Base-by-base conservation (phyloP, 192 early-diverging fungal species). In the Coemansia sp. region DNA sequence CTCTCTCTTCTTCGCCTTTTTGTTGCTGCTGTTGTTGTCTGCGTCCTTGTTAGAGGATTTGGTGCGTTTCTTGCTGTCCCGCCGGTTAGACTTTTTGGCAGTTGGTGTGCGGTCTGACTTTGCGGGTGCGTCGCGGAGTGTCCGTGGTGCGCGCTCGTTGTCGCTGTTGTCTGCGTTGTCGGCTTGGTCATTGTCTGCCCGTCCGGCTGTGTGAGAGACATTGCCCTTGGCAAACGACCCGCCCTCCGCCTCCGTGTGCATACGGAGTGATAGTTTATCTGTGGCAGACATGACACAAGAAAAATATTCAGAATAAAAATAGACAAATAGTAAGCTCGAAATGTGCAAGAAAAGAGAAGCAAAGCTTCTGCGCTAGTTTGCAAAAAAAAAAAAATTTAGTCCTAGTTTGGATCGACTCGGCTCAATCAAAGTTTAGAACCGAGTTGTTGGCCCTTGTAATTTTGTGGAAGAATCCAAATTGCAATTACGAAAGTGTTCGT, bases 71-170 rank as follows among this genome's bases (percentile, higher is more conserved):
- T 57, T 57, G 55, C 6, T 57, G 55, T 57, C 55, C 55, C 55
- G 55, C 55, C 16, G 55, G 4, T 57, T 60, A 9, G 11, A 3
- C 49, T 73, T 61, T 33, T 66, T 72, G 46, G 38, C 30, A 16
- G 55, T 4, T 17, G n/a, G 13, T 42, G 13, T 63, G 19, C 58
- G 23, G 37, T 63, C 64, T 8, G 62, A 55, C 61, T 63, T 68
- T 26, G 72, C 66, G 16, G 57, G 61, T 3, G 58, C 62, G 7
- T 75, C 68, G 47, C 74, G 67, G 6, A 75, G 68, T 8, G 74
- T 47, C 32, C 67, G 67, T 17, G 68, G 67, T 57, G 21, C 44
- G n/a, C 32, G 57, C 39, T 66, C 58, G 17, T 13, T 23, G 49
- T 70, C 74, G 32, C 64, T 59, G 14, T 47, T 28, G 19, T 65